Conservation (phyloP, 2,329 filamentous ascomycete genomes). For the Phialophora chinensis region DNA sequence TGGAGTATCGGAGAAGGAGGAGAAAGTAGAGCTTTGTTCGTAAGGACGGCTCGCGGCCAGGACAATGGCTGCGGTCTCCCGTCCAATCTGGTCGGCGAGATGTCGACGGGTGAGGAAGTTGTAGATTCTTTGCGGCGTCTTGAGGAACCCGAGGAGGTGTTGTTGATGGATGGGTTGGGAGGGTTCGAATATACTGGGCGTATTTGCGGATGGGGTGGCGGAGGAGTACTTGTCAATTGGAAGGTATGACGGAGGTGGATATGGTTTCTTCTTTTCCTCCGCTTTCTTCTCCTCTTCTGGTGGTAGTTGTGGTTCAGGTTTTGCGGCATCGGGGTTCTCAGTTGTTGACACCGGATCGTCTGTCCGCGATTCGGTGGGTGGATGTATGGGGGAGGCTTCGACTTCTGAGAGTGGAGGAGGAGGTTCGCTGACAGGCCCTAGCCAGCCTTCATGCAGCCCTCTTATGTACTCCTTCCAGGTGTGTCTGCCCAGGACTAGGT, state of each 20-base stretch:
- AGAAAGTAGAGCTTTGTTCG: constrained; percentile 41
- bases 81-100: constrained; percentile 86
- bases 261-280: constrained; percentile 58
- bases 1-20: constrained; percentile 16
- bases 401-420: constrained; percentile 29
- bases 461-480: constrained; percentile 98
- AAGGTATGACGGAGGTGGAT: constrained; percentile 75
- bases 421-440: constrained; percentile 78
- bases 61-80: constrained; percentile 84
- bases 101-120: constrained; percentile 82
- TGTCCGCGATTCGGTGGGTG: constrained; percentile 41
- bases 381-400: constrained; percentile 40
- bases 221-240: constrained; percentile 72
- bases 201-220: constrained; percentile 66
- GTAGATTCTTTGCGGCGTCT: constrained; percentile 83
- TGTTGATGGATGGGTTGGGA: constrained; percentile 77
- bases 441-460: constrained; percentile 93
- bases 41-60: constrained; percentile 59
- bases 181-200: constrained; percentile 75
- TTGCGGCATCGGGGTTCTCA: constrained; percentile 40
- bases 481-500: constrained; percentile 87
- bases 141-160: constrained; percentile 89
- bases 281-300: constrained; percentile 54
- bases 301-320: constrained; percentile 52
- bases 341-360: constrained; percentile 39